Evolutionary conservation across 805 yeast genomes (phyloP).

Genomic region (Suhomyces canberraensis): DNA sequence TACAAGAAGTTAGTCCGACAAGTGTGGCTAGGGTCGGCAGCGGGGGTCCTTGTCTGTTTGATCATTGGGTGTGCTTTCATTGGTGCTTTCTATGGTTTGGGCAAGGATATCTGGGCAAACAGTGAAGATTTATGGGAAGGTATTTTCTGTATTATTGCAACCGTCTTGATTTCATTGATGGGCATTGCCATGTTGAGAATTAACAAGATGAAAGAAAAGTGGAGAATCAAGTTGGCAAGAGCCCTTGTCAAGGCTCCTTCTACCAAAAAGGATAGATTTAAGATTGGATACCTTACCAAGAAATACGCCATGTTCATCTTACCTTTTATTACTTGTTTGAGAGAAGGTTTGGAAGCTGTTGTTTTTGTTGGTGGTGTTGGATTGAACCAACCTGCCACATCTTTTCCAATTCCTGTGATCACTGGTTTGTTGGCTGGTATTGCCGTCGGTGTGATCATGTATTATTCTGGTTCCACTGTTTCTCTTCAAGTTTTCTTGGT

Average conservation of each 20-base stretch:
- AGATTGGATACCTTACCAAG: constrained; percentile 31
- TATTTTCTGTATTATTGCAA: constrained; percentile 84
- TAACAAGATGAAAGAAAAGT: constrained; percentile 93
- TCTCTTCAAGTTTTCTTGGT: constrained; percentile 88
- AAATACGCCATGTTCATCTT: constrained; percentile 24
- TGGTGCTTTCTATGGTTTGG: constrained; percentile 83
- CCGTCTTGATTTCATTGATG: constrained; percentile 85
- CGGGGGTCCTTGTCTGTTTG: constrained; percentile 77
- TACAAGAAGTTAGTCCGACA: constrained; percentile 68
- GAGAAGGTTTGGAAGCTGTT: constrained; percentile 35
- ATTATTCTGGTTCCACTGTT: constrained; percentile 75
- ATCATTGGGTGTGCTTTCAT: constrained; percentile 89
- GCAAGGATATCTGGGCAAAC: constrained; percentile 77
- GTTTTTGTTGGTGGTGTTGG: constrained; percentile 48
- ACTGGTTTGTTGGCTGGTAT: constrained; percentile 81
- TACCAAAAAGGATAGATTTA: constrained; percentile 45
- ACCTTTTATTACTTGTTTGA: constrained; percentile 24
- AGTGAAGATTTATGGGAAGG: constrained; percentile 98
- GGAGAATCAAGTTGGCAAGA: constrained; percentile 92
- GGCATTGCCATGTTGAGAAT: constrained; percentile 95
- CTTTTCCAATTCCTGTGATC: constrained; percentile 93
- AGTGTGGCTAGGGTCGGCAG: constrained; percentile 79
- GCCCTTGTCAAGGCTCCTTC: constrained; percentile 66
- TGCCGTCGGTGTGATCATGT: constrained; percentile 64
- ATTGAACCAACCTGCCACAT: constrained; percentile 45